A percentile compares a stretch with the other conserved stretches of the same genome.
phyloP scores from a whole-genome alignment of 768 basidiomycete genomes.

The Lactarius tabidus region DNA sequence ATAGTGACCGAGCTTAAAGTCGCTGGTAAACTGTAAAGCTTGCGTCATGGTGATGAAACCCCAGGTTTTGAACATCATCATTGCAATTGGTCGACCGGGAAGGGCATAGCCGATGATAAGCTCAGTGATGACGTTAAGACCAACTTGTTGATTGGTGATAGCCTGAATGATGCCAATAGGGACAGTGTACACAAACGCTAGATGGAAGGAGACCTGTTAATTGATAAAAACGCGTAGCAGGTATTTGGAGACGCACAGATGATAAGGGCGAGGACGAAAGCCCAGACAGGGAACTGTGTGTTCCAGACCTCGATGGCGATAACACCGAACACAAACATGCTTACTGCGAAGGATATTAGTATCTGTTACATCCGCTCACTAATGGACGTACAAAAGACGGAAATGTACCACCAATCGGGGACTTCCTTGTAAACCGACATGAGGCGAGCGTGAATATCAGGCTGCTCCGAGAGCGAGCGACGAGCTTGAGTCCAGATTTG shows the following conservation, averaged over 20 bases:
- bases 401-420: conserved; percentile 81
- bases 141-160: conserved; percentile 78
- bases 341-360: conserved; percentile 32
- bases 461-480: conserved; percentile 70
- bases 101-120: conserved; percentile 75
- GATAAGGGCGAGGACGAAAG: conserved; percentile 65
- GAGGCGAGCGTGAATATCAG: conserved; percentile 79
- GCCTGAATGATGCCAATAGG: conserved; percentile 60
- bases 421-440: conserved; percentile 75
- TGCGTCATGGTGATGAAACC: conserved; percentile 70
- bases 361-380: not conserved
- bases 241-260: conserved; percentile 39
- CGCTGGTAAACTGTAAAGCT: conserved; percentile 64
- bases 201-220: not conserved
- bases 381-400: conserved; percentile 46
- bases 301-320: conserved; percentile 72
- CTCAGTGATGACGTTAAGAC: conserved; percentile 75
- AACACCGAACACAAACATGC: conserved; percentile 65
- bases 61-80: conserved; percentile 86
- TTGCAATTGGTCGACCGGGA: conserved; percentile 74
- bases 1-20: conserved; percentile 72
- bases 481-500: conserved; percentile 72
- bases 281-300: conserved; percentile 68
- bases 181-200: conserved; percentile 42
- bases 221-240: not conserved